Evolutionary conservation across 805 yeast genomes (phyloP), one percentile per base, ranked within the genome.

Genomic region (Kodamaea kaohsiungensis): DNA sequence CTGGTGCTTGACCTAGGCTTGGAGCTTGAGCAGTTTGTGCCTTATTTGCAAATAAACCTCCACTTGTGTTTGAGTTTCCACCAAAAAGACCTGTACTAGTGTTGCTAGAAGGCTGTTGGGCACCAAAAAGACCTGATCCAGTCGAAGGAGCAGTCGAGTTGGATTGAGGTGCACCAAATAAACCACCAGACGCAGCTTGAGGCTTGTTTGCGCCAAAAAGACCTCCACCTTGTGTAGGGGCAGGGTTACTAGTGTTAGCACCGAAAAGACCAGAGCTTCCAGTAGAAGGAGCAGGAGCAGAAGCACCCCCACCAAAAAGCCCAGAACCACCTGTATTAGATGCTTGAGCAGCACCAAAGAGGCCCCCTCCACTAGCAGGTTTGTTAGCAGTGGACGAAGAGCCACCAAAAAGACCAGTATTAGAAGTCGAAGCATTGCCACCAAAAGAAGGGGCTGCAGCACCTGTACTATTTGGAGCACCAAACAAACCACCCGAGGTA

Each of bases 361-460:
- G 38, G 15, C 48, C 48, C 13, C 38, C 4, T 2, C 53, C 53
- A 43, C 48, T 19, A n/a, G 43, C 16, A 4, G 15, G 22, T 30
- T 30, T 30, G 39, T 17, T 15, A 2, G 39, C 19, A 43, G 30
- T 50, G 45, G 48, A n/a, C n/a, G 46, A 17, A 18, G 46, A 15
- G 12, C 33, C 49, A 13, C 57, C 57, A 45, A 54, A 51, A 17
- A 53, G 46, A n/a, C 55, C 55, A 7, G 49, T 18, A 16, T 15
- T 33, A 30, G 47, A 18, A 40, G 15, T 9, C 40, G 16, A 18
- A n/a, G 46, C 7, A 19, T 43, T 51, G 39, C 46, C 27, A 30
- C 53, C 53, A 51, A 51, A 51, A 15, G 38, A 43, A 9, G 48
- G 30, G 2, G 39, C 39, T 48, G 30, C 25, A 9, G 49, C 27